These are phyloP conservation scores for Cubamyces lactineus DNA, from an alignment of 768 basidiomycete genomes.

Conservation along the genomic window DNA sequence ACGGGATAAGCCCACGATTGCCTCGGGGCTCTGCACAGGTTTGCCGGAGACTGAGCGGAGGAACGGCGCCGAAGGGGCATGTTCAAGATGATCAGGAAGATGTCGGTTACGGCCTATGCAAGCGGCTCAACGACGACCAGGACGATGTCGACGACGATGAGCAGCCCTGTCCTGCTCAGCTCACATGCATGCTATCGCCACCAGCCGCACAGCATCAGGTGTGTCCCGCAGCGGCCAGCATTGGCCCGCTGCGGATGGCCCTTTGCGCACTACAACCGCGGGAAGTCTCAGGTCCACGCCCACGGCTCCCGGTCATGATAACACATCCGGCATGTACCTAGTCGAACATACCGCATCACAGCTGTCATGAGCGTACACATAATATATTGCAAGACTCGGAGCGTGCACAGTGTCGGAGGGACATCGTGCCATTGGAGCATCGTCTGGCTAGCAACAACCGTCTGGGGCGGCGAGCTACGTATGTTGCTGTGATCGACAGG, in stretches of 20 bases:
- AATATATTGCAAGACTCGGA: not conserved
- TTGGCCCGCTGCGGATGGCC: not conserved
- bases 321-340: too few species aligned
- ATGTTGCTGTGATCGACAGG: not conserved
- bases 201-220: conserved; percentile 13
- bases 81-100: conserved; percentile 12
- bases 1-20: conserved; percentile 16
- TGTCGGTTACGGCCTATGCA: not conserved
- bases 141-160: not conserved
- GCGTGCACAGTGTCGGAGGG: not conserved
- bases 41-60: conserved; percentile 14
- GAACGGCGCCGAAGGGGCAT: conserved; percentile 26
- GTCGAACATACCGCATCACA: too few species aligned
- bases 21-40: conserved; percentile 20
- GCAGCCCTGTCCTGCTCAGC: not conserved
- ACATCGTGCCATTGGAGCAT: conserved; percentile 5
- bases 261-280: not conserved
- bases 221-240: conserved; percentile 1
- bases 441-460: not conserved
- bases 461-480: too few species aligned
- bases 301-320: not conserved
- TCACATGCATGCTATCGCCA: conserved; percentile 3
- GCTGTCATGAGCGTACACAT: not conserved
- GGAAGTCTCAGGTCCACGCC: not conserved
- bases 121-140: conserved; percentile 11